A percentile compares a stretch with the other conserved stretches of the same genome.
Evolutionary conservation across 495 filamentous ascomycete genomes (phyloP).

Genomic region (Entonaema liquescens): DNA sequence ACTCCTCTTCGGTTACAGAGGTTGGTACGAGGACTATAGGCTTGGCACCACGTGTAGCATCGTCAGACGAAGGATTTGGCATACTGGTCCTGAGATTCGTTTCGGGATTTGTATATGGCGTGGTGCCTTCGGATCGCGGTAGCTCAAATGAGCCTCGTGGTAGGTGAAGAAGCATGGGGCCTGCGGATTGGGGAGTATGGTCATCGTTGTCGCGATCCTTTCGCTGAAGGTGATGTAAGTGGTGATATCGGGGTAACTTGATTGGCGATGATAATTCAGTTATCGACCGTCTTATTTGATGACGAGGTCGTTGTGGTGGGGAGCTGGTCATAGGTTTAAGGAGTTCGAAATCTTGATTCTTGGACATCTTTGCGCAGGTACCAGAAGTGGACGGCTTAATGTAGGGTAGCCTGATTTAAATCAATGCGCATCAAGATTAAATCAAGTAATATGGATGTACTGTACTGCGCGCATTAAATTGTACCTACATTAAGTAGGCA

Average conservation of each 20-base stretch:
- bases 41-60: constrained; percentile 23
- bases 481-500: constrained; percentile 13
- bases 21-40: constrained; percentile 21
- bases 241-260: constrained; percentile 54
- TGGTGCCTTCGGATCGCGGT: constrained; percentile 53
- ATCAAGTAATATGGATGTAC: constrained; percentile 13
- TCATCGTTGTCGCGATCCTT: constrained; percentile 54
- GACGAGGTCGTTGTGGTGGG: constrained; percentile 54
- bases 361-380: constrained; percentile 44
- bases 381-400: constrained; percentile 9
- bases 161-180: constrained; percentile 37
- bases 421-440: constrained; percentile 6
- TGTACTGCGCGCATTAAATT: constrained; percentile 22
- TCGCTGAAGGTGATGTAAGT: constrained; percentile 51
- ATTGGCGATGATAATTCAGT: constrained; percentile 60
- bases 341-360: constrained; percentile 48
- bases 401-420: constrained; percentile 31
- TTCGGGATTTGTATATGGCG: constrained; percentile 54
- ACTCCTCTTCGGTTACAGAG: constrained; percentile 44
- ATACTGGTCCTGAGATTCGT: constrained; percentile 53
- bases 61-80: constrained; percentile 45
- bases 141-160: constrained; percentile 50
- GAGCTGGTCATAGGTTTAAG: constrained; percentile 43
- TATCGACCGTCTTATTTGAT: constrained; percentile 60
- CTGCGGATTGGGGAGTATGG: constrained; percentile 44